Percentiles rank a stretch among this genome's conserved stretches.
Conservation (phyloP, 2,329 filamentous ascomycete genomes). For the Penicillium brasilianum region DNA sequence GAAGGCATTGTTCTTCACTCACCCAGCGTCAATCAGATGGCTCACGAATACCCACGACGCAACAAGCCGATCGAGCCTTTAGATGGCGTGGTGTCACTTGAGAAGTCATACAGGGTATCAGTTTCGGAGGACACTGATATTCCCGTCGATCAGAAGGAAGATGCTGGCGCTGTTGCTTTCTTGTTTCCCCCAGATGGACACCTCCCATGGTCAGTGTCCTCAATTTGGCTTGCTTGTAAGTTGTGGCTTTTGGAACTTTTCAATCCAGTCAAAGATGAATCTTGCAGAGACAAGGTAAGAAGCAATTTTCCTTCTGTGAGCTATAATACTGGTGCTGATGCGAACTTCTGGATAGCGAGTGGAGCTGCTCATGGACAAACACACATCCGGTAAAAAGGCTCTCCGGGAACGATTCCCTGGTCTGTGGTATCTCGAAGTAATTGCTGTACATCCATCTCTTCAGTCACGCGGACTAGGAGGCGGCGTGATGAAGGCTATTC, state of each 20-base stretch:
- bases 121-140: background rate
- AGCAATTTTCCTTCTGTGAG: too few relatives aligned
- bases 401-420: slow-evolving; percentile 13
- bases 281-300: slow-evolving; percentile 22
- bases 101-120: background rate
- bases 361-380: slow-evolving; percentile 16
- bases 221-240: slow-evolving; percentile 18
- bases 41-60: slow-evolving; percentile 8
- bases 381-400: slow-evolving; percentile 3
- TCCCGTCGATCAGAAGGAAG: background rate
- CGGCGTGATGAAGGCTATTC: slow-evolving; percentile 24
- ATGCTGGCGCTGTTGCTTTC: slow-evolving; percentile 29
- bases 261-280: slow-evolving; percentile 20
- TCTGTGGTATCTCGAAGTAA: slow-evolving; percentile 35
- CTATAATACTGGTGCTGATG: background rate
- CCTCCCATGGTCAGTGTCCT: slow-evolving; percentile 20
- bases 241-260: slow-evolving; percentile 25
- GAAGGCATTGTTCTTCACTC: slow-evolving; percentile 30
- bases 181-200: slow-evolving; percentile 26
- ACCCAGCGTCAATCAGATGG: slow-evolving; percentile 14
- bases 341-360: slow-evolving; percentile 21
- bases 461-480: slow-evolving; percentile 31
- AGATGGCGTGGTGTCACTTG: background rate
- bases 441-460: slow-evolving; percentile 34
- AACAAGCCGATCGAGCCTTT: background rate